A percentile compares a stretch with the other conserved stretches of the same genome.
These are phyloP conservation scores for Agrostemma githago DNA, from an alignment of 148 eudicot genomes.

Conservation along the genomic window DNA sequence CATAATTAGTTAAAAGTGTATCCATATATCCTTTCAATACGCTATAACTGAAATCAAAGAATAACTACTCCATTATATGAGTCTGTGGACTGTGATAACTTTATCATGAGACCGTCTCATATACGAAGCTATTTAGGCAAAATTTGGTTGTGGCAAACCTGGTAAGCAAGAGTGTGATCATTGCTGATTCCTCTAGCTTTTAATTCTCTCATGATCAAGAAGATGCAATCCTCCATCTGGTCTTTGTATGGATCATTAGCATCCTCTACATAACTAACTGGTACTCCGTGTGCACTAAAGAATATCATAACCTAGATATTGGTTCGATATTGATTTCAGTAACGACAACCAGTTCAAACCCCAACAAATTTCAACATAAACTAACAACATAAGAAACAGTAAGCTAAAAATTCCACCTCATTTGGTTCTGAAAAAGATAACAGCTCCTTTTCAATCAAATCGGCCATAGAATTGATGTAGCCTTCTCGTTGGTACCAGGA, in stretches of 20 bases:
- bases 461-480: conserved; percentile 91
- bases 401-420: conserved; percentile 46
- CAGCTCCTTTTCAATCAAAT: conserved; percentile 85
- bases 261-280: conserved; percentile 87
- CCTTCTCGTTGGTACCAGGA: conserved; percentile 99
- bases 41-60: background rate
- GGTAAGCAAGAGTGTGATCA: conserved; percentile 83
- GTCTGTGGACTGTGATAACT: no score
- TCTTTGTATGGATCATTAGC: conserved; percentile 97
- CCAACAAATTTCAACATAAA: background rate
- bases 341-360: conserved; percentile 11
- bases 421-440: conserved; percentile 54
- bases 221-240: conserved; percentile 98
- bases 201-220: conserved; percentile 83
- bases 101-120: no score
- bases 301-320: conserved; percentile 78
- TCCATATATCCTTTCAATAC: no score
- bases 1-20: no score
- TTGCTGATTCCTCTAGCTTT: conserved; percentile 76
- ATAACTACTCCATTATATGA: background rate
- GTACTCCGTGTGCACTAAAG: conserved; percentile 99
- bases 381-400: background rate
- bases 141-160: conserved; percentile 40
- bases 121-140: background rate
- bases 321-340: background rate